phyloP scores from a whole-genome alignment of 2,329 filamentous ascomycete species.

The Fusarium multiceps region DNA sequence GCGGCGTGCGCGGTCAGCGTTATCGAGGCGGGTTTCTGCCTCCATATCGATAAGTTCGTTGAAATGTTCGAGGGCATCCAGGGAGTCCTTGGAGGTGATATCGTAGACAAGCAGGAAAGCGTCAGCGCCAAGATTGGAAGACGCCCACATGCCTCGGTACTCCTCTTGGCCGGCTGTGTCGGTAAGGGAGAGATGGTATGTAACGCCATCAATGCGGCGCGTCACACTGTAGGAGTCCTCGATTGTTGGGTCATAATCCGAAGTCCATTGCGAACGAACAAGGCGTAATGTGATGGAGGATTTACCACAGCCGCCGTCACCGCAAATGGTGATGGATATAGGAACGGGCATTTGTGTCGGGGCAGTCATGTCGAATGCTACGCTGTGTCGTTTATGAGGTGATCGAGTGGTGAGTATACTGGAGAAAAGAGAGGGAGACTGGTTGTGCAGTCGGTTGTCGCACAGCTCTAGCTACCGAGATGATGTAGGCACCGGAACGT shows the following conservation, averaged over 20 bases:
- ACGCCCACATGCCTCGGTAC: constrained; percentile 87
- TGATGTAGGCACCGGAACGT: constrained; percentile 19
- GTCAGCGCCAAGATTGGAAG: constrained; percentile 80
- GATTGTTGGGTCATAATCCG: constrained; percentile 83
- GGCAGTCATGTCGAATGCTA: constrained; percentile 32
- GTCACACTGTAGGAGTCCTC: constrained; percentile 89
- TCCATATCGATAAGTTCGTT: constrained; percentile 88
- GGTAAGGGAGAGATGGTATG: constrained; percentile 81
- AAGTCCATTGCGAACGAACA: constrained; percentile 85
- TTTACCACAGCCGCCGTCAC: constrained; percentile 86
- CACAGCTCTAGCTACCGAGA: constrained; percentile 17
- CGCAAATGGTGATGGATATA: constrained; percentile 84
- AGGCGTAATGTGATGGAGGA: constrained; percentile 86
- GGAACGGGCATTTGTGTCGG: constrained; percentile 57
- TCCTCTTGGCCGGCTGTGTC: constrained; percentile 92
- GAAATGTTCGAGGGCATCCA: constrained; percentile 81
- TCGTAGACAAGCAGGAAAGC: constrained; percentile 90
- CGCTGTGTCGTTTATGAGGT: neutral
- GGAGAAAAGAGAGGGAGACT: neutral
- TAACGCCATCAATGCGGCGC: constrained; percentile 81
- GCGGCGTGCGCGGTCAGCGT: constrained; percentile 63
- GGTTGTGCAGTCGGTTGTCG: neutral
- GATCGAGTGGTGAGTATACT: neutral
- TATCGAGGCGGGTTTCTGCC: constrained; percentile 74
- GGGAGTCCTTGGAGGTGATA: constrained; percentile 76